Evolutionary conservation across 2,329 filamentous ascomycete species (phyloP), one percentile per base, ranked within the genome.

Genomic region (Blastomyces percursus): DNA sequence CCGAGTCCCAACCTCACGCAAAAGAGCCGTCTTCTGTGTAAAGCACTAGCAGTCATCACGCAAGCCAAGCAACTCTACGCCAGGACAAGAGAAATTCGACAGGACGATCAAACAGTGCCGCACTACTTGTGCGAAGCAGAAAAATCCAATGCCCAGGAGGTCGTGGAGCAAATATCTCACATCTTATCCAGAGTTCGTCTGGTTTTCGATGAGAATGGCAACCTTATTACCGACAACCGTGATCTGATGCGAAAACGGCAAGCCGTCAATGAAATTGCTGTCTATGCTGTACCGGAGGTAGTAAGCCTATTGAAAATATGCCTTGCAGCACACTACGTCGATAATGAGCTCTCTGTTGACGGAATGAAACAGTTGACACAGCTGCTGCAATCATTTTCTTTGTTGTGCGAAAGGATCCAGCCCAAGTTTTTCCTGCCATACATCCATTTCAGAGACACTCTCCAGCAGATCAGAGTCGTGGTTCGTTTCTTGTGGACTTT

Each of bases 271-370:
- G 63, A 63, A 30, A 63, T 64, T 30, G 50, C 52, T 46, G 42
- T 3, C 5, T 60, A 63, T 50, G 62, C 60, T 16, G 55, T 64
- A 56, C 65, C 65, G 21, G 44, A 40, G 21, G 59, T 64, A 14
- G 38, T 63, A 19, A 57, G 48, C 12, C 27, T 67, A 19, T 57
- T 67, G 14, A 64, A 66, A 58, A 44, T n/a, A n/a, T 67, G 65
- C 27, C 14, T 67, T 27, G 61, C 64, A 21, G 61, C 65, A 21
- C 64, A 65, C 60, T 66, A 61, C 21, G 35, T 60, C 19, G 38
- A 67, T 27, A 40, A 58, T 11, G 40, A 46, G 14, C 3, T 64
- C 5, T 63, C 62, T 0, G 8, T 16, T 24, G 57, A 60, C 19
- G 65, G 65, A 19, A 51, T 62, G 14, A 56, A 63, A 8, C 64